Evolutionary conservation across 441 rosid species (phyloP).

Genomic region (Mallotus repandus): DNA sequence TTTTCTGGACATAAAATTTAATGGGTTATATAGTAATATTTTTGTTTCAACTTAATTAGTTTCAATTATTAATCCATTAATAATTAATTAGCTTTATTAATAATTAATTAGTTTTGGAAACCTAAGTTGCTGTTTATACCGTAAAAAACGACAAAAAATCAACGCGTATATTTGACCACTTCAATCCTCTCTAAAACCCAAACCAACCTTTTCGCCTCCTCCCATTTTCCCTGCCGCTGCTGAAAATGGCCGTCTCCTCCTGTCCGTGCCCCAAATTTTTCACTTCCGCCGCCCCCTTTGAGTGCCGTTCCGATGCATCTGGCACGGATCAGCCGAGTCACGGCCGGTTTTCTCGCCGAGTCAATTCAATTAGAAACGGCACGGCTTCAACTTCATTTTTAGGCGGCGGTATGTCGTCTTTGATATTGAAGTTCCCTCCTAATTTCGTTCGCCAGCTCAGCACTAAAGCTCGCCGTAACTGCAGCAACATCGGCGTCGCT

Average conservation of each 20-base stretch:
- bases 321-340: constrained; percentile 37
- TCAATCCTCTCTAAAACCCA: neutral
- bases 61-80: no score
- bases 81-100: no score
- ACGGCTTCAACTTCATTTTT: constrained; percentile 29
- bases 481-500: constrained; percentile 97
- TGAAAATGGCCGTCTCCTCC: constrained; percentile 34
- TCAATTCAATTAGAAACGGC: constrained; percentile 13
- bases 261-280: constrained; percentile 32
- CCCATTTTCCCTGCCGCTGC: neutral
- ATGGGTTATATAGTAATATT: no score
- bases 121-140: no score
- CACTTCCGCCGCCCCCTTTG: constrained; percentile 43
- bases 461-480: constrained; percentile 90
- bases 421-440: constrained; percentile 83
- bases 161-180: constrained; percentile 1
- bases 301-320: constrained; percentile 80
- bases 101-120: no score
- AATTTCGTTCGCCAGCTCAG: constrained; percentile 96
- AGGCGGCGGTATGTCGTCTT: constrained; percentile 53
- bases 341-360: constrained; percentile 36
- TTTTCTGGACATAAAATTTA: no score
- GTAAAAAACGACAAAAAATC: neutral
- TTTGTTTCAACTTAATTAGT: no score
- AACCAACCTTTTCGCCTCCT: no score